Evolutionary conservation across 2,329 filamentous ascomycete genomes (phyloP), one percentile per base, ranked within the genome.

Genomic region (Penicillium frequentans): DNA sequence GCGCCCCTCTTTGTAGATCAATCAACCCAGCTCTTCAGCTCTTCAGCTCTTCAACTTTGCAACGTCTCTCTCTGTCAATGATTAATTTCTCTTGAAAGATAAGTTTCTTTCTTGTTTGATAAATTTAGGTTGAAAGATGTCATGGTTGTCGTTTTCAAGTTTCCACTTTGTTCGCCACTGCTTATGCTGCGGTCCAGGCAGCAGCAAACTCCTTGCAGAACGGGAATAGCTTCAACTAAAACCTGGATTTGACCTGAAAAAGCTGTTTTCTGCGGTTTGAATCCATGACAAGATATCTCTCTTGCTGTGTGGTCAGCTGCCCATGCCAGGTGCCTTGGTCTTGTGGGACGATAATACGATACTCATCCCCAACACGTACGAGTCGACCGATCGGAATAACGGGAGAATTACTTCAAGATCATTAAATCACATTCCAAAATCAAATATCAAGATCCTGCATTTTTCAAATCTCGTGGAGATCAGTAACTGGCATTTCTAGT

Each of bases 111-210:
- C 14, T 19, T n/a, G 8, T 10, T 39, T 19, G 35, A 14, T 39
- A 11, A 39, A 39, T 19, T n/a, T 39, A 8, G 10, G n/a, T 19
- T 39, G 8, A 19, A 39, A 19, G 16, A 9, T 39, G 16, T 39
- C 35, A 39, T 39, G 19, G 19, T 19, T 19, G 19, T 19, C 8
- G n/a, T 39, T 19, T 39, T 39, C n/a, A 19, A 9, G 35, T 39
- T 39, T 39, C n/a, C 35, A 39, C 35, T 39, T 1, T 10, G 35
- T 45, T 46, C 29, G 50, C 42, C 52, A 54, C 31, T 26, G n/a
- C 35, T 39, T 3, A 39, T 4, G 16, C 13, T 19, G 26, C 8
- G 26, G 44, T 58, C 58, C 51, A 61, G 59, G 59, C 59, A 61
- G 47, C 59, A 61, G 39, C 51, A 52, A 59, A 59, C 37, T 46